Percentiles rank a stretch among this genome's conserved stretches.
phyloP scores from a whole-genome alignment of 129 eudicot species.

The Tagetes erecta region DNA sequence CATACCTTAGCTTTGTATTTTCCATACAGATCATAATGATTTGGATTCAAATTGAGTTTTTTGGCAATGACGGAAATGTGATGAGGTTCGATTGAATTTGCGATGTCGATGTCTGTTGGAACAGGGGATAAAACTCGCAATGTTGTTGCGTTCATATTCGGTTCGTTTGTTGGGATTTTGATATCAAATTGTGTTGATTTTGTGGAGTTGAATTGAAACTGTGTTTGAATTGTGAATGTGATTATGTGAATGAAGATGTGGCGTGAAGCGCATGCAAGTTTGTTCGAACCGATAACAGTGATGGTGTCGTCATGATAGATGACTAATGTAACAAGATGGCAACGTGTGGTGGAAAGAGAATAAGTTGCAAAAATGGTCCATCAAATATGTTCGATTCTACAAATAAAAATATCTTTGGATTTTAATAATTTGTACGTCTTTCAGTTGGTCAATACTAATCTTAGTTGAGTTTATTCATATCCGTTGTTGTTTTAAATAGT shows the following conservation, averaged over 20 bases:
- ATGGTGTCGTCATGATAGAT: slow-evolving; percentile 13
- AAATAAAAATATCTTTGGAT: neutral
- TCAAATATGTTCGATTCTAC: neutral
- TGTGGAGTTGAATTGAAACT: neutral
- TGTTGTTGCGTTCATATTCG: slow-evolving; percentile 42
- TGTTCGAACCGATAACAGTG: slow-evolving; percentile 31
- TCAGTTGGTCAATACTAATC: neutral
- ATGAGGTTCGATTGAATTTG: slow-evolving; percentile 79
- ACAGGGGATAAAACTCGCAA: slow-evolving; percentile 80
- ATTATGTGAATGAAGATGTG: neutral
- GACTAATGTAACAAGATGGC: neutral
- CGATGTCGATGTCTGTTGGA: slow-evolving; percentile 93
- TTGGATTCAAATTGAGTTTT: slow-evolving; percentile 56
- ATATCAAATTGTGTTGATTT: neutral
- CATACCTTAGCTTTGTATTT: slow-evolving; percentile 93
- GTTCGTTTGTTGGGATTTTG: slow-evolving; percentile 5
- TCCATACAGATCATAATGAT: slow-evolving; percentile 87
- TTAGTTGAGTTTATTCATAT: too few species aligned
- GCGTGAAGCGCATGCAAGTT: slow-evolving; percentile 40
- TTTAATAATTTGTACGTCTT: neutral
- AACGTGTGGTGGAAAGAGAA: slow-evolving; percentile 24
- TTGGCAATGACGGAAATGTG: slow-evolving; percentile 80
- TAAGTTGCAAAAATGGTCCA: neutral
- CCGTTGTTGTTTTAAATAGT: too few species aligned
- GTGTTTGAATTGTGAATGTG: slow-evolving; percentile 11